Evolutionary conservation across 306 rosid genomes (phyloP).

Genomic region (Dicorynia guianensis): DNA sequence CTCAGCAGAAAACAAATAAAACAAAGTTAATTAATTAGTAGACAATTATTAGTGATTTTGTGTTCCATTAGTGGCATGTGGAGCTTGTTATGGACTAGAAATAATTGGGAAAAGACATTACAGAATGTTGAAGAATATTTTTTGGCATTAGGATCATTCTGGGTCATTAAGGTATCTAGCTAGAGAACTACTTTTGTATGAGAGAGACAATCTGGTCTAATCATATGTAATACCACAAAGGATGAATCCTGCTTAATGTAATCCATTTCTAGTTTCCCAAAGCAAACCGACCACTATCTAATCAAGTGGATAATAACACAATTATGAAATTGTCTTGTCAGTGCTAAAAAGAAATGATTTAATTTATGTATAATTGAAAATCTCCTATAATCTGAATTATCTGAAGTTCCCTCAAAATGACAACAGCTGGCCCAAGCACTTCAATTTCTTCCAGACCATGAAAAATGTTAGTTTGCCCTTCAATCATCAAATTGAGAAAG

Average conservation of each 20-base stretch:
- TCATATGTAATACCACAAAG: constrained; percentile 36
- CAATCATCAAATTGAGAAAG: too few relatives aligned
- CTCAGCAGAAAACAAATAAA: background rate
- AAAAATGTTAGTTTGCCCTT: constrained; percentile 39
- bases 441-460: constrained; percentile 28
- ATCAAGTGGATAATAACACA: constrained; percentile 46
- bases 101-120: constrained; percentile 47
- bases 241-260: constrained; percentile 34
- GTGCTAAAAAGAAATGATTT: background rate
- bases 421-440: constrained; percentile 25
- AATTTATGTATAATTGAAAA: too few relatives aligned
- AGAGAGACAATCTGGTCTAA: constrained; percentile 55
- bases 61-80: constrained; percentile 6
- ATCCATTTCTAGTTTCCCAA: background rate
- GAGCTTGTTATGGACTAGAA: constrained; percentile 35
- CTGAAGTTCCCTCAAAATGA: constrained; percentile 5
- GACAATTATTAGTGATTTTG: constrained; percentile 30
- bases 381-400: constrained; percentile 15
- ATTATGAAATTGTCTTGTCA: constrained; percentile 38
- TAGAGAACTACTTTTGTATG: constrained; percentile 43
- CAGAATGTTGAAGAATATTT: constrained; percentile 40
- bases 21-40: background rate
- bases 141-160: constrained; percentile 46
- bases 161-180: constrained; percentile 39
- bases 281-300: constrained; percentile 39